Conservation (phyloP, 2,329 filamentous ascomycete species). For the Neofusicoccum umdonicola region DNA sequence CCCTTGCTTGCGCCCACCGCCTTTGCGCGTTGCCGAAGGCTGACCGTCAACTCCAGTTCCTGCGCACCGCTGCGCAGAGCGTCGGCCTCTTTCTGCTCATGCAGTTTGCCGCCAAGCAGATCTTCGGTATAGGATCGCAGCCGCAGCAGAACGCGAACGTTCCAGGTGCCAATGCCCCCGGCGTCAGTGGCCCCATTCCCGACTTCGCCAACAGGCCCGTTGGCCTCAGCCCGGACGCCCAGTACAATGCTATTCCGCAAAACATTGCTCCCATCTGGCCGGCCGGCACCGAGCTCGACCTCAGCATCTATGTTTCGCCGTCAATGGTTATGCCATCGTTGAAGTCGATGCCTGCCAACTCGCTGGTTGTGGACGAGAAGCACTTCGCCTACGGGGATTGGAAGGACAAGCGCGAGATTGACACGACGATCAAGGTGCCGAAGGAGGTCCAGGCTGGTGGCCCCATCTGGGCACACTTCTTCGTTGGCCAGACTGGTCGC, state of each 20-base stretch:
- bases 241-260: slow-evolving; percentile 65
- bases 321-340: slow-evolving; percentile 68
- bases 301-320: slow-evolving; percentile 79
- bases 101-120: slow-evolving; percentile 57
- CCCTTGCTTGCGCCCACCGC: not conserved
- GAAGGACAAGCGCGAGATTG: slow-evolving; percentile 72
- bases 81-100: slow-evolving; percentile 59
- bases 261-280: slow-evolving; percentile 87
- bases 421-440: slow-evolving; percentile 76
- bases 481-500: slow-evolving; percentile 73
- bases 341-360: slow-evolving; percentile 62
- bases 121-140: slow-evolving; percentile 42
- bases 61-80: slow-evolving; percentile 50
- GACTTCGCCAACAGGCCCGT: slow-evolving; percentile 35
- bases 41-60: slow-evolving; percentile 24
- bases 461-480: slow-evolving; percentile 93
- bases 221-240: slow-evolving; percentile 51
- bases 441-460: slow-evolving; percentile 82
- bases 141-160: slow-evolving; percentile 21
- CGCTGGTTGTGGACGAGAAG: slow-evolving; percentile 75
- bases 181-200: slow-evolving; percentile 34
- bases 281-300: slow-evolving; percentile 72
- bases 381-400: slow-evolving; percentile 76
- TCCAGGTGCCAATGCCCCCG: slow-evolving; percentile 27
- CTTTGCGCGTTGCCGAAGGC: not conserved